These are phyloP conservation scores for Camillea tinctor DNA, from an alignment of 2,329 filamentous ascomycete genomes.

Conservation along the genomic window DNA sequence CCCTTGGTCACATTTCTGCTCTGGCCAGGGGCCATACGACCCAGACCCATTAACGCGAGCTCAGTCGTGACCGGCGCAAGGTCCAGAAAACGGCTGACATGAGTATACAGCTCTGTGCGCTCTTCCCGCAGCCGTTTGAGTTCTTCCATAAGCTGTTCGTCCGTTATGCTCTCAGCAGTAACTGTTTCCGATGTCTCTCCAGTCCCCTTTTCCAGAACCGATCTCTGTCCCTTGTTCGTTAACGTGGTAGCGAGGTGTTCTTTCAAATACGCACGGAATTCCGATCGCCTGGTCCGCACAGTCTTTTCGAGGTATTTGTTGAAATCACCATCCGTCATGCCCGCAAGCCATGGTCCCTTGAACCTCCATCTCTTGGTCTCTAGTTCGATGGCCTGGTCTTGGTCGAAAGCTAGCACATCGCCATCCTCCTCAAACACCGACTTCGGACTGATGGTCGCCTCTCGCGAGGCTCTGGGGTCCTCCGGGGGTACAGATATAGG, in stretches of 20 bases:
- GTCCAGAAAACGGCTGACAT: constrained; percentile 62
- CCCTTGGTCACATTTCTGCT: constrained; percentile 21
- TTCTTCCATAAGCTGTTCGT: constrained; percentile 51
- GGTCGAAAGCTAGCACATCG: constrained; percentile 49
- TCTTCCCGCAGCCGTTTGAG: constrained; percentile 53
- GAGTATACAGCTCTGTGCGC: constrained; percentile 48
- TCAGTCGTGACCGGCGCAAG: constrained; percentile 48
- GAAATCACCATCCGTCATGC: constrained; percentile 61
- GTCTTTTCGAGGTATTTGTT: constrained; percentile 51
- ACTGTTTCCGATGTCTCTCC: constrained; percentile 30
- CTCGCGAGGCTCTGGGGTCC: constrained; percentile 14
- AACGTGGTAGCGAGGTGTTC: constrained; percentile 46
- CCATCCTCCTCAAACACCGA: constrained; percentile 61
- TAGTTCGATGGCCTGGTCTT: constrained; percentile 32
- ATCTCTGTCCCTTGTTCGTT: constrained; percentile 36
- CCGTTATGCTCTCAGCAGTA: constrained; percentile 42
- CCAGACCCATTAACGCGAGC: constrained; percentile 29
- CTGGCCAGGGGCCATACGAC: constrained; percentile 22
- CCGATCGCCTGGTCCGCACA: constrained; percentile 51
- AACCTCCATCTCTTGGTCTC: constrained; percentile 64
- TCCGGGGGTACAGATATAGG: constrained; percentile 58
- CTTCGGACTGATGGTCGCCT: constrained; percentile 27
- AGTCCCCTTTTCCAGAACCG: constrained; percentile 39
- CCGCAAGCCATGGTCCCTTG: constrained; percentile 63
- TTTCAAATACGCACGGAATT: constrained; percentile 56